Evolutionary conservation across 2,329 filamentous ascomycete species (phyloP).

Genomic region (Elsinoe perseae): DNA sequence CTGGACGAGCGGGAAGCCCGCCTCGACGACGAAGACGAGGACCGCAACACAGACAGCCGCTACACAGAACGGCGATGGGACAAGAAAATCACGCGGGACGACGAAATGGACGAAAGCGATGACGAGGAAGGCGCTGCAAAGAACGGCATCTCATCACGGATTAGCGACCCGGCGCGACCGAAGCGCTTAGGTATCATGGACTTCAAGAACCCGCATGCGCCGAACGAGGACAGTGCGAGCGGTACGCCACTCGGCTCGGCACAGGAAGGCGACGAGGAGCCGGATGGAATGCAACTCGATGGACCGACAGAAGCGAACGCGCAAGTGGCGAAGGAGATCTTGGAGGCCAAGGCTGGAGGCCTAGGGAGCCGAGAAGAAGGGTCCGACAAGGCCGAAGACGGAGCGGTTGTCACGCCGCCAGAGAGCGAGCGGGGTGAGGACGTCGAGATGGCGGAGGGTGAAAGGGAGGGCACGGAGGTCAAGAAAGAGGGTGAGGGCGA

Average conservation of each 20-base stretch:
- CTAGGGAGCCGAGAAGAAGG: slow-evolving; percentile 13
- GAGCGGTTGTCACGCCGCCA: slow-evolving; percentile 16
- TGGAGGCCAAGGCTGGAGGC: slow-evolving; percentile 24
- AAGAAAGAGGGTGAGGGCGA: slow-evolving; percentile 11
- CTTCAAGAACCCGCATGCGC: slow-evolving; percentile 50
- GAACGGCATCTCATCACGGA: slow-evolving; percentile 61
- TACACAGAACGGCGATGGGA: slow-evolving; percentile 78
- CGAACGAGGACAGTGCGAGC: slow-evolving; percentile 42
- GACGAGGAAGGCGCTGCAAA: slow-evolving; percentile 71
- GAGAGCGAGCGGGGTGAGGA: slow-evolving; percentile 16
- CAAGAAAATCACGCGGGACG: slow-evolving; percentile 60
- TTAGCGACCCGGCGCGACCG: slow-evolving; percentile 31
- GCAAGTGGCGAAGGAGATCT: slow-evolving; percentile 21
- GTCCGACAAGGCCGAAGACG: slow-evolving; percentile 9
- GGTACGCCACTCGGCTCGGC: slow-evolving; percentile 15
- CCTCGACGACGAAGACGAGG: slow-evolving; percentile 64
- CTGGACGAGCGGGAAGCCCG: slow-evolving; percentile 56
- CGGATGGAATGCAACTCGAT: slow-evolving; percentile 26
- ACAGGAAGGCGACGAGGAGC: neutral
- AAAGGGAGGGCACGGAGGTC: slow-evolving; percentile 16
- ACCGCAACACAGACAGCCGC: slow-evolving; percentile 78
- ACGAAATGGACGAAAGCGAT: slow-evolving; percentile 80
- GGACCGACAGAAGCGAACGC: slow-evolving; percentile 21
- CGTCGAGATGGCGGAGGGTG: slow-evolving; percentile 24
- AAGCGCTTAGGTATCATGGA: slow-evolving; percentile 54